A percentile compares a stretch with the other conserved stretches of the same genome.
These are phyloP conservation scores for Globisporangium megalacanthum DNA, from an alignment of 352 stramenopile species.

Conservation along the genomic window DNA sequence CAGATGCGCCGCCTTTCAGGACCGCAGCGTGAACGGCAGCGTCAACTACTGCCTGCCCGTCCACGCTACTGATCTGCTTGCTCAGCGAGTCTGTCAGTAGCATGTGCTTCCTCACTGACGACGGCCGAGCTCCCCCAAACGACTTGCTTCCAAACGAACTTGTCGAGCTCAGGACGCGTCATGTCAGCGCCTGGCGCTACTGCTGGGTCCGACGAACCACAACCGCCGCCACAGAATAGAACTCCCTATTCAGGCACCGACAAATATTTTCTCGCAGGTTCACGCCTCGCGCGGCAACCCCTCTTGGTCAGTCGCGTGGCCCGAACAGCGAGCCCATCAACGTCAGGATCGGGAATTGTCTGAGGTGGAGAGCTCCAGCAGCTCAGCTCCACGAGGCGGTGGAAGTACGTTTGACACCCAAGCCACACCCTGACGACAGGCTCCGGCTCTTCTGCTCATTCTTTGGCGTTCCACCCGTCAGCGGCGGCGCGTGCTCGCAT, in stretches of 20 bases:
- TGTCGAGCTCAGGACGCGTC: constrained; percentile 36
- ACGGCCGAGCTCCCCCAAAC: not conserved
- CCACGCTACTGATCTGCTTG: constrained; percentile 56
- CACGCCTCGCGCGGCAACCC: constrained; percentile 31
- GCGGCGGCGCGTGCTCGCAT: too few relatives aligned
- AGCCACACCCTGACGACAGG: too few relatives aligned
- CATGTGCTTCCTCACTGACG: constrained; percentile 25
- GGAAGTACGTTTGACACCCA: too few relatives aligned
- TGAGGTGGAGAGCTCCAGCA: constrained; percentile 38
- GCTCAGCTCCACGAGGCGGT: constrained; percentile 38
- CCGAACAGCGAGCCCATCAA: constrained; percentile 42
- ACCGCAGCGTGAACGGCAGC: constrained; percentile 51
- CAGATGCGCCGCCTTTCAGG: constrained; percentile 45
- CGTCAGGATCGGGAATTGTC: constrained; percentile 57
- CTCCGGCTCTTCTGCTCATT: too few relatives aligned
- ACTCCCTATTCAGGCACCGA: constrained; percentile 23
- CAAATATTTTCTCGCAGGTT: constrained; percentile 35
- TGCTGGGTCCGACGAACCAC: constrained; percentile 30
- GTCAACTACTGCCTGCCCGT: constrained; percentile 38
- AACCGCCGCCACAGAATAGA: constrained; percentile 8
- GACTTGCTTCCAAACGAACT: not conserved
- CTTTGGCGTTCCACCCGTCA: too few relatives aligned
- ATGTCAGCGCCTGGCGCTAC: constrained; percentile 43
- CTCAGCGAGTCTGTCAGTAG: constrained; percentile 30
- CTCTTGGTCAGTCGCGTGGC: constrained; percentile 34